Evolutionary conservation across 2,329 filamentous ascomycete genomes (phyloP).

Genomic region (Colletotrichum somersetense): DNA sequence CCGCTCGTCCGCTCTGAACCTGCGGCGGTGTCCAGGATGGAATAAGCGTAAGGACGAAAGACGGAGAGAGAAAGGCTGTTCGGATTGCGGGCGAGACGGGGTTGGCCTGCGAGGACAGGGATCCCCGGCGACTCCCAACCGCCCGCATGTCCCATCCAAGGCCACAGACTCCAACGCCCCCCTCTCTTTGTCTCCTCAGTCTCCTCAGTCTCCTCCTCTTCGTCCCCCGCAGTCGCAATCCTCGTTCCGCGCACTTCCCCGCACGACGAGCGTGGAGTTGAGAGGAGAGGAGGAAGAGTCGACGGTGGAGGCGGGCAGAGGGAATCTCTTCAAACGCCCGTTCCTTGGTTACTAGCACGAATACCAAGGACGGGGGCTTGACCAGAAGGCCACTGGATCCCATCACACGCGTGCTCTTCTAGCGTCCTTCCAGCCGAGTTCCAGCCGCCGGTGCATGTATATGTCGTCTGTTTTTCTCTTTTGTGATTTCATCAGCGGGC

Average conservation of each 20-base stretch:
- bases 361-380: background rate
- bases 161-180: background rate
- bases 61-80: background rate
- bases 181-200: background rate
- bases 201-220: background rate
- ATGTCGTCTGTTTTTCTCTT: background rate
- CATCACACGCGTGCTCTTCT: background rate
- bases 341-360: background rate
- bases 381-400: background rate
- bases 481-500: background rate
- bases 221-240: constrained; percentile 22
- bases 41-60: constrained; percentile 23
- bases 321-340: too few species aligned
- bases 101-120: background rate
- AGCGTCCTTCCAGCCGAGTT: background rate
- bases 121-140: background rate
- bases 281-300: background rate
- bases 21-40: background rate
- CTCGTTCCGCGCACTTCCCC: constrained; percentile 16
- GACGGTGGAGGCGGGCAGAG: constrained; percentile 3
- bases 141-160: background rate
- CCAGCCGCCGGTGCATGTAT: too few species aligned
- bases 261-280: constrained; percentile 16
- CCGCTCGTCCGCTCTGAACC: background rate
- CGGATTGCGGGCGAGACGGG: constrained; percentile 6